These are phyloP conservation scores for Xylaria sp. DNA, from an alignment of 2,329 filamentous ascomycete species.

Conservation along the genomic window DNA sequence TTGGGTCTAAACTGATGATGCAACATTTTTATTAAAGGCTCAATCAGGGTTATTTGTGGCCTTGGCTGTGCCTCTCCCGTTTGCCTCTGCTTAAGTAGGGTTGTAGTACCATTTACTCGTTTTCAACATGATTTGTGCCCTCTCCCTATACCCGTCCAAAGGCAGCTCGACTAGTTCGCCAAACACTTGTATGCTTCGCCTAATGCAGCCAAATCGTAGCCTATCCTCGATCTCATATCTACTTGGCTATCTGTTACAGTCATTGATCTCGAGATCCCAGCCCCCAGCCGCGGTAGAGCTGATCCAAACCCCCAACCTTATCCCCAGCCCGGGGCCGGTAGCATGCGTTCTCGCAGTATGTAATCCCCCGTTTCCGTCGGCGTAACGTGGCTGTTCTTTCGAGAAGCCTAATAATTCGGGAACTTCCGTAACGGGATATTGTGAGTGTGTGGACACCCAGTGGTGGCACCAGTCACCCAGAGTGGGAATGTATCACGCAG, in stretches of 20 bases:
- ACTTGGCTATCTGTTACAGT: background rate
- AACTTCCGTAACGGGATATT: background rate
- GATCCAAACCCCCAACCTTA: background rate
- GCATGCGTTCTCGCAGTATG: background rate
- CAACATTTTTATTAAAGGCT: too few species aligned
- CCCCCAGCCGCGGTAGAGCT: background rate
- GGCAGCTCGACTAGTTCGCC: too few species aligned
- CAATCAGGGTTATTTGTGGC: too few species aligned
- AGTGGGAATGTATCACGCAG: background rate
- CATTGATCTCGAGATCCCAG: too few species aligned
- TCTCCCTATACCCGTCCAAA: too few species aligned
- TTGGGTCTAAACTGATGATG: too few species aligned
- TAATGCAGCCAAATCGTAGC: too few species aligned
- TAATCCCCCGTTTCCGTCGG: slow-evolving; percentile 16
- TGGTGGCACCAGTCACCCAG: background rate
- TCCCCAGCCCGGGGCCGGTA: background rate
- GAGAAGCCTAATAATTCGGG: background rate
- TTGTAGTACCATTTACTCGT: too few species aligned
- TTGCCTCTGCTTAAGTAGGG: too few species aligned
- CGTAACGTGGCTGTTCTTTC: background rate
- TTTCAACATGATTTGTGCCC: too few species aligned
- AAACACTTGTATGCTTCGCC: too few species aligned
- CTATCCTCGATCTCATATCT: background rate
- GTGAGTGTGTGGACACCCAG: background rate
- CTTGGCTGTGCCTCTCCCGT: too few species aligned